Base-by-base conservation (phyloP, 1,284 basidiomycete species). In the Vanrija humicola region DNA sequence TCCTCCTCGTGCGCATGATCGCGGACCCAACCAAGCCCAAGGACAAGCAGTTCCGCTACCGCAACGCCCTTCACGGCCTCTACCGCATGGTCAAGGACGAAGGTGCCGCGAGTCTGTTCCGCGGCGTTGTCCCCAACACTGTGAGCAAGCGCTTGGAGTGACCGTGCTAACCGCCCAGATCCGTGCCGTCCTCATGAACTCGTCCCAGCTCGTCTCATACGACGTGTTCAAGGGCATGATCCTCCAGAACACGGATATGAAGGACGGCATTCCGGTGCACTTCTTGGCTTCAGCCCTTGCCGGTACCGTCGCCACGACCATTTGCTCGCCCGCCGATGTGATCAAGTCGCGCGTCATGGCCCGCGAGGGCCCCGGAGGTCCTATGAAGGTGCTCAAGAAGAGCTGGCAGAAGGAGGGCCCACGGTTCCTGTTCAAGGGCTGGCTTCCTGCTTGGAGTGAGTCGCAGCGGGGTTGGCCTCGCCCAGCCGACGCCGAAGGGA, bases 301-400 rank as follows among this genome's bases (percentile, higher is more conserved):
- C 0, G 81, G 81, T 2, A 80, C 80, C 4, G 78, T 82, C 7
- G 81, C 81, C 1, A 82, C 81, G 4, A 82, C 77, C 7, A 73
- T 79, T 12, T 79, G 76, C 58, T 73, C 76, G 3, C 78, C 77
- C 3, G 77, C 76, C 3, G 77, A 79, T 54, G 81, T 82, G 6
- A 72, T 82, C 64, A 80, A 80, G 62, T 74, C 73, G 18, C 66
- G 80, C 43, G 73, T 82, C 1, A 81, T 81, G 80, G 69, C 72
- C 46, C 63, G 69, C 42, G 66, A 65, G 48, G 64, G 64, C 38
- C 58, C 60, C 16, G 52, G 56, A 18, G 64, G 71, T 29, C 63
- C 64, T 7, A 54, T 68, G 38, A 54, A 48, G 9, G 48, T 70
- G 39, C 50, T 69, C 19, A 59, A 52, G 40, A 54, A 64, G 40